A percentile compares a stretch with the other conserved stretches of the same genome.
These are phyloP conservation scores for Exophiala spinifera DNA, from an alignment of 2,329 filamentous ascomycete genomes.

Conservation along the genomic window DNA sequence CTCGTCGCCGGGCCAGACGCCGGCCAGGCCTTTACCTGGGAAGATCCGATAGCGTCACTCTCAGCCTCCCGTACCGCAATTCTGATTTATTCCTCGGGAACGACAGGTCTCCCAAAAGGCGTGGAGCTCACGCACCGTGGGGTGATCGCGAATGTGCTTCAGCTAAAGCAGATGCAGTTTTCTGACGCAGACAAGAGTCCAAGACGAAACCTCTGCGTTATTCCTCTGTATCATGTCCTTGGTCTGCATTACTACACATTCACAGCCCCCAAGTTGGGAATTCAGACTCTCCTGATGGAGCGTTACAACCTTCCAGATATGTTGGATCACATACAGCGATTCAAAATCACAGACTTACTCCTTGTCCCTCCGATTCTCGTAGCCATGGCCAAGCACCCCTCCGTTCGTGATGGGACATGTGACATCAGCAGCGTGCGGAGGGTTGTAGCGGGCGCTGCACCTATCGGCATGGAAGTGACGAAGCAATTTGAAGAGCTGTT, in stretches of 20 bases:
- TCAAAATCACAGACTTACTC: conserved; percentile 54
- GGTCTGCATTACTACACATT: conserved; percentile 8
- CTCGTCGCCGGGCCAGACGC: neutral
- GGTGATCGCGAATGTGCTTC: conserved; percentile 20
- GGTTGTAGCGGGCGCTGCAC: conserved; percentile 44
- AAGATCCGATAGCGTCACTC: neutral
- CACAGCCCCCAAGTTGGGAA: conserved; percentile 1
- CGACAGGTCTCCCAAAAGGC: conserved; percentile 70
- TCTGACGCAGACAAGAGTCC: neutral
- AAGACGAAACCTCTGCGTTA: conserved; percentile 4
- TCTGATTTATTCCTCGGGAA: conserved; percentile 73
- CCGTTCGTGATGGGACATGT: conserved; percentile 6
- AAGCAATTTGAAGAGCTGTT: conserved; percentile 50
- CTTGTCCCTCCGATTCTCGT: conserved; percentile 57
- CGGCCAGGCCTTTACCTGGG: conserved; percentile 4
- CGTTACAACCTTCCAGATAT: conserved; percentile 7
- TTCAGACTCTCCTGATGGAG: conserved; percentile 10
- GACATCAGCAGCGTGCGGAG: conserved; percentile 12
- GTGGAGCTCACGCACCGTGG: conserved; percentile 9
- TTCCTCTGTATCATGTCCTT: conserved; percentile 14
- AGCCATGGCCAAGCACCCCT: conserved; percentile 13
- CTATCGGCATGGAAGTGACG: conserved; percentile 55
- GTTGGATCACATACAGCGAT: conserved; percentile 24
- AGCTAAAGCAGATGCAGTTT: conserved; percentile 25
- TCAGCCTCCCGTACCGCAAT: conserved; percentile 48